Base-by-base conservation (phyloP, 768 basidiomycete genomes). In the Holtermannia corniformis region DNA sequence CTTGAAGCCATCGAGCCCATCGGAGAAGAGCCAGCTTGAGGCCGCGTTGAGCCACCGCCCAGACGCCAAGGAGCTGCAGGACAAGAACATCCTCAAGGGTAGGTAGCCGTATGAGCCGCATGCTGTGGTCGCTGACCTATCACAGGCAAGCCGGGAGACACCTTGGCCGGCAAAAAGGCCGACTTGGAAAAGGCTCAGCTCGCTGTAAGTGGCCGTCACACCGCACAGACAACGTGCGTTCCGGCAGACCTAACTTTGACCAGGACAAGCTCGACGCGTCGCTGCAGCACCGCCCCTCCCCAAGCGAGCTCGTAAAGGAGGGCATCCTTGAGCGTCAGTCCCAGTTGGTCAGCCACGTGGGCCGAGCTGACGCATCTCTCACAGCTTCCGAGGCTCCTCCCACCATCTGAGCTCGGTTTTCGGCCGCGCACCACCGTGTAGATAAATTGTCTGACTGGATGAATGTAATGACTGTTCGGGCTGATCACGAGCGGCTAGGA, bases 11-110 rank as follows among this genome's bases (percentile, higher is more conserved):
- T 50, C 57, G 5, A 62, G 58, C 47, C 55, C 54, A 32, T 43
- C 46, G 41, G 67, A 64, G 22, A 58, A 51, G 47, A 58, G 54
- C 19, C 75, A 75, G 58, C 75, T 85, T 41, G 82, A 84, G 73
- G 77, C 76, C 62, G 75, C 75, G 47, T 74, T 84, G 43, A 74
- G 70, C 42, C 68, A 76, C 19, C 75, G 84, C 37, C 81, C 83
- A 19, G 77, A 80, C n/a, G 79, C 80, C 67, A 67, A 77, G 40
- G 79, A 82, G 42, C 75, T 86, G 42, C 76, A 84, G 55, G 80
- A 82, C 27, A 78, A 81, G 57, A 83, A 83, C 65, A 84, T 85
- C 56, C 77, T 86, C 54, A 84, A 85, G 71, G 81, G 82, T 78
- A 47, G 52, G 72, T 61, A 16, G 47, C 32, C 32, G n/a, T 24